Conservation (phyloP, 164 flowering plant genomes). For the Houttuynia cordata region DNA sequence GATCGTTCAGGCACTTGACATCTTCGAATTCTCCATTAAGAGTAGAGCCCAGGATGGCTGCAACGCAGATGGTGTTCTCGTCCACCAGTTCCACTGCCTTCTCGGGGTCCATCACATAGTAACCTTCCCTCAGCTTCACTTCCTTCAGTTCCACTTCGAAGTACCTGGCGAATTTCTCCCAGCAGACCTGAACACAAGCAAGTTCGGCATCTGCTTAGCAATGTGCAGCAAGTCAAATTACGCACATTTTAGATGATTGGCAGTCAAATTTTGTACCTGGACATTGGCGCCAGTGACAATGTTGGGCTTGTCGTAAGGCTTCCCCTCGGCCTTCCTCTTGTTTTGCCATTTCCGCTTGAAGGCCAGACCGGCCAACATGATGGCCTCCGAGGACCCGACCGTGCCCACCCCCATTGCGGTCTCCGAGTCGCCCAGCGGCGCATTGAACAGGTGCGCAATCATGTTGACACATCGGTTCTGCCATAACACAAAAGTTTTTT, state of each 20-base stretch:
- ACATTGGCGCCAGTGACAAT: conserved; percentile 70
- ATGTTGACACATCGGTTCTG: conserved; percentile 75
- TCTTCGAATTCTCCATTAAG: conserved; percentile 67
- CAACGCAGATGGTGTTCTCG: conserved; percentile 73
- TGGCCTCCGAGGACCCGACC: conserved; percentile 69
- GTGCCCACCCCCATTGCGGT: conserved; percentile 57
- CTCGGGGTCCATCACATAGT: conserved; percentile 64
- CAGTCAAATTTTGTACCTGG: conserved; percentile 29
- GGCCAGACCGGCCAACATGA: conserved; percentile 71
- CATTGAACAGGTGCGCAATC: conserved; percentile 54
- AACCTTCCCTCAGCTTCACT: conserved; percentile 54
- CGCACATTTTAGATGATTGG: background rate
- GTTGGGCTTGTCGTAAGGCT: conserved; percentile 54
- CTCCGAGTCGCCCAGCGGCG: conserved; percentile 40
- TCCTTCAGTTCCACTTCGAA: conserved; percentile 73
- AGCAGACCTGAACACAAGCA: conserved; percentile 30
- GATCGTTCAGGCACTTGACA: conserved; percentile 47
- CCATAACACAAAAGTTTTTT: background rate
- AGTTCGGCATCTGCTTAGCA: background rate
- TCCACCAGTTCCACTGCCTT: conserved; percentile 71
- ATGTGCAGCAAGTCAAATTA: background rate
- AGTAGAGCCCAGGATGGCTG: conserved; percentile 66
- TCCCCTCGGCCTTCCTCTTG: conserved; percentile 40
- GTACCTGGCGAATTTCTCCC: conserved; percentile 76
- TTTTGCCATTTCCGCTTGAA: conserved; percentile 69